A percentile compares a stretch with the other conserved stretches of the same genome.
Evolutionary conservation across 2,329 filamentous ascomycete genomes (phyloP).

Genomic region (Fusarium miscanthi): DNA sequence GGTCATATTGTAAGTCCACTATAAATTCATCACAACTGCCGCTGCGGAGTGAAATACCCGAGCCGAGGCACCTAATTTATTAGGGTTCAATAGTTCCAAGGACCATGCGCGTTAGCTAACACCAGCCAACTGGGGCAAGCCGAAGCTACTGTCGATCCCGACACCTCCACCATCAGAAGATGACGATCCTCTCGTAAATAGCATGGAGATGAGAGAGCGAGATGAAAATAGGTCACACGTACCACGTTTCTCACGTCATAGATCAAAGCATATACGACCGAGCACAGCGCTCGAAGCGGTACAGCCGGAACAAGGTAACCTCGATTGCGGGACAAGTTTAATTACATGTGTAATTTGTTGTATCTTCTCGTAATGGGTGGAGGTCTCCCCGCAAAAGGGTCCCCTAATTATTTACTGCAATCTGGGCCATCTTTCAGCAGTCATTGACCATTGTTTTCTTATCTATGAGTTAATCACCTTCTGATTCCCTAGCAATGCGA

Average conservation of each 20-base stretch:
- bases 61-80: neutral
- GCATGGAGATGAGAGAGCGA: neutral
- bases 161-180: neutral
- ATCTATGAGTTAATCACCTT: rapidly evolving
- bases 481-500: neutral
- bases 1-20: neutral
- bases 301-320: neutral
- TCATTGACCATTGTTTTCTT: neutral
- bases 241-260: neutral
- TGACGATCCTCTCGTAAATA: neutral
- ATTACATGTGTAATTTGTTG: neutral
- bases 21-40: neutral
- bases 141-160: neutral
- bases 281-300: neutral
- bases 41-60: neutral
- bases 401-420: neutral
- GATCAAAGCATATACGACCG: neutral
- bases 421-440: rapidly evolving
- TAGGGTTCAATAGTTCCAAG: constrained; percentile 1
- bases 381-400: neutral
- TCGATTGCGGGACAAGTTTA: neutral
- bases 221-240: neutral
- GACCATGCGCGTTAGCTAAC: neutral
- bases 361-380: neutral
- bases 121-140: neutral